These are phyloP conservation scores for Cutaneotrichosporon spelunceum DNA, from an alignment of 1,284 basidiomycete genomes.

Conservation along the genomic window DNA sequence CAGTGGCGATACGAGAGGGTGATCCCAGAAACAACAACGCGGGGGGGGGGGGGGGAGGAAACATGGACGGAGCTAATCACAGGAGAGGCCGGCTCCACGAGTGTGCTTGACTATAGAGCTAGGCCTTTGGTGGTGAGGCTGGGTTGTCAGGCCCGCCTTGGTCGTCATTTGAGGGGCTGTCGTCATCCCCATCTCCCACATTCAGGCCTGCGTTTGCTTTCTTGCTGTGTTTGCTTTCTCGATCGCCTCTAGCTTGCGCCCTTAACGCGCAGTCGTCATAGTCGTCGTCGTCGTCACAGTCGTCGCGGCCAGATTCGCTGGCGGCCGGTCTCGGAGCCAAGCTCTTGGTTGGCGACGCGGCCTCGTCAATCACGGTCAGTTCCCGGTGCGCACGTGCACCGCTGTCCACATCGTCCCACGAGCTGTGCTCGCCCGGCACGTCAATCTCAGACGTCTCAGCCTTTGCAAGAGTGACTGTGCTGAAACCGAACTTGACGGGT, in stretches of 20 bases:
- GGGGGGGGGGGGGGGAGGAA: background rate
- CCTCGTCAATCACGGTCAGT: constrained; percentile 49
- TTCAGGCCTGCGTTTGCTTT: background rate
- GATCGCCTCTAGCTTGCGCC: background rate
- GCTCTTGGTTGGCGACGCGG: constrained; percentile 7
- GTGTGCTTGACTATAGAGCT: background rate
- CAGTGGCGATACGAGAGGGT: background rate
- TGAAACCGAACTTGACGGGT: constrained; percentile 24
- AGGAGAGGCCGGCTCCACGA: background rate
- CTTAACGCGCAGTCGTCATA: background rate
- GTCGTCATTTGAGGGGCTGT: constrained; percentile 14
- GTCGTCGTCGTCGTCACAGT: background rate
- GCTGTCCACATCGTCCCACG: constrained; percentile 28
- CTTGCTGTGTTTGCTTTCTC: background rate
- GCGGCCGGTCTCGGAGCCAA: background rate
- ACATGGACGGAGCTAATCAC: background rate
- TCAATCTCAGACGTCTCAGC: constrained; percentile 28
- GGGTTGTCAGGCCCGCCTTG: constrained; percentile 2
- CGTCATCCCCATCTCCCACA: background rate
- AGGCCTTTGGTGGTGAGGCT: background rate
- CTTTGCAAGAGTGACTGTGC: constrained; percentile 18
- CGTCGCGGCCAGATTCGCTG: too few relatives aligned
- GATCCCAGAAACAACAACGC: background rate
- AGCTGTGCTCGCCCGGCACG: constrained; percentile 31
- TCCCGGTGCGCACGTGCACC: constrained; percentile 34